phyloP scores from a whole-genome alignment of 441 rosid genomes.

The Pelargonium fulgidum region DNA sequence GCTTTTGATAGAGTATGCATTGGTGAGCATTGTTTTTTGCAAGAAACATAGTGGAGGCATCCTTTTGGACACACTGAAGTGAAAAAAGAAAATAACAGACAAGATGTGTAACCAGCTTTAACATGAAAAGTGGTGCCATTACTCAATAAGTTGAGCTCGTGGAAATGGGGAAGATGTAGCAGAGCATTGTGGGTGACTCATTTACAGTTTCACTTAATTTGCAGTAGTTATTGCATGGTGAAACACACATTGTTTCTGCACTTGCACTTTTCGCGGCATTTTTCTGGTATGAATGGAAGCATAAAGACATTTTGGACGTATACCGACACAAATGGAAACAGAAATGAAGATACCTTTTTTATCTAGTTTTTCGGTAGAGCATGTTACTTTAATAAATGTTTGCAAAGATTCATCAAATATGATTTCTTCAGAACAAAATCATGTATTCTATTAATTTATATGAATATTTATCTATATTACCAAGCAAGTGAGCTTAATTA shows the following conservation, averaged over 20 bases:
- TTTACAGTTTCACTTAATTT: not conserved
- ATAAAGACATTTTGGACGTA: not conserved
- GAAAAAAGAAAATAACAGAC: constrained; percentile 14
- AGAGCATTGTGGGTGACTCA: not conserved
- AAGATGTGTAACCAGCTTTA: constrained; percentile 21
- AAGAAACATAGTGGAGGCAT: constrained; percentile 26
- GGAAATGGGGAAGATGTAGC: not conserved
- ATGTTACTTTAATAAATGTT: not conserved
- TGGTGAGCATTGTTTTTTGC: constrained; percentile 16
- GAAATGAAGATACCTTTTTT: not conserved
- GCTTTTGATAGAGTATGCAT: constrained; percentile 12
- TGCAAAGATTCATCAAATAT: not conserved
- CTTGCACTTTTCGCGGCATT: not conserved
- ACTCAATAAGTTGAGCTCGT: not conserved
- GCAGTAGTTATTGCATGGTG: not conserved
- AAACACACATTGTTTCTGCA: not conserved
- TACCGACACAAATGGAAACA: not conserved
- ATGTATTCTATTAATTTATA: not conserved
- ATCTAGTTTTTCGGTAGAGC: not conserved
- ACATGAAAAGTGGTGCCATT: constrained; percentile 18
- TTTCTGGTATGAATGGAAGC: not conserved
- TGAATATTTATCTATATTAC: not conserved
- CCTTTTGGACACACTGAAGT: constrained; percentile 23
- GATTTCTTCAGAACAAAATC: not conserved
- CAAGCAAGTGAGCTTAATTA: not conserved